Conservation (phyloP, 805 yeast species). For the Hanseniaspora lachancei region DNA sequence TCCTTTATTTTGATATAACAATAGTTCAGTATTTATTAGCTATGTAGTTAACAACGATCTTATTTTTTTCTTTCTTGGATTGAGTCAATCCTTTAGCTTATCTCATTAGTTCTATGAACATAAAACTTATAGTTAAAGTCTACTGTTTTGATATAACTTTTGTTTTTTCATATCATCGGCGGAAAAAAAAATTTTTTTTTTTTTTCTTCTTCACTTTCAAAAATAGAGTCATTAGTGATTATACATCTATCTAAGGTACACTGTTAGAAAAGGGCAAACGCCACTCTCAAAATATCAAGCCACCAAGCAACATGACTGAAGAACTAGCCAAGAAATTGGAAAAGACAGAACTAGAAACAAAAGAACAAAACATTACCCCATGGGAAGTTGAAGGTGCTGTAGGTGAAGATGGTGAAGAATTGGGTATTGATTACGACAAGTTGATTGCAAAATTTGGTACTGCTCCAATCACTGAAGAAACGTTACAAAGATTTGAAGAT, state of each 20-base stretch:
- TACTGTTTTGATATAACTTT: too few species aligned
- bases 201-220: too few species aligned
- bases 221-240: background rate
- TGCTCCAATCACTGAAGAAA: conserved; percentile 50
- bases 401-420: conserved; percentile 74
- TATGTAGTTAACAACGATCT: too few species aligned
- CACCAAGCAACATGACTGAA: background rate
- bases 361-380: conserved; percentile 66
- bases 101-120: too few species aligned
- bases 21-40: too few species aligned
- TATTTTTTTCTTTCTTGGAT: too few species aligned
- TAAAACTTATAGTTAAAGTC: too few species aligned
- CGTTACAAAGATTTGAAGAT: conserved; percentile 57
- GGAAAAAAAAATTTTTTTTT: too few species aligned
- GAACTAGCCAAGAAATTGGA: conserved; percentile 19
- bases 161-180: too few species aligned
- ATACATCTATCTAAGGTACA: background rate
- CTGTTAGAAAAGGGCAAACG: background rate
- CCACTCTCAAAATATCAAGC: background rate
- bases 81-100: too few species aligned
- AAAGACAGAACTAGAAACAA: conserved; percentile 14
- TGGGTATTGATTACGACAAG: conserved; percentile 83
- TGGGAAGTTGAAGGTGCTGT: conserved; percentile 99
- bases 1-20: too few species aligned
- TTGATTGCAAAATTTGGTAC: conserved; percentile 83